Evolutionary conservation across 176 grass and related monocot genomes (phyloP).

Genomic region (Melocanna baccifera): DNA sequence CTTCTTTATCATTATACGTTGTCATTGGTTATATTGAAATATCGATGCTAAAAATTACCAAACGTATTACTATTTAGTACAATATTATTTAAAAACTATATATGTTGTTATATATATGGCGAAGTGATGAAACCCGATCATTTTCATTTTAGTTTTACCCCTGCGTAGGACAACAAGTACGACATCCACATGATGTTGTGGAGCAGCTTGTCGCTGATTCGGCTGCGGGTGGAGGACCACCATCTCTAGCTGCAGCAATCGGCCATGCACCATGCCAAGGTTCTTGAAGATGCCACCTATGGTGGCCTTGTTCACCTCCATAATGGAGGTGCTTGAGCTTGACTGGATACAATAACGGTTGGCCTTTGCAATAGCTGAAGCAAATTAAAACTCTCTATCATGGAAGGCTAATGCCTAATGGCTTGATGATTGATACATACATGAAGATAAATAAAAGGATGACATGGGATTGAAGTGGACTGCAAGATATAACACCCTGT

Average conservation of each 20-base stretch:
- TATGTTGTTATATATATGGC: no score
- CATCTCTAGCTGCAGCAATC: conserved; percentile 43
- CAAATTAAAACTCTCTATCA: background rate
- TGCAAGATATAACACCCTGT: no score
- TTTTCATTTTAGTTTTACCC: no score
- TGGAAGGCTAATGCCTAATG: background rate
- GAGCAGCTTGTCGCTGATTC: conserved; percentile 49
- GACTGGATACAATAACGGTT: background rate
- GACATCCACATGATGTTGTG: conserved; percentile 51
- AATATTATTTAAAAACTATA: no score
- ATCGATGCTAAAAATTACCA: no score
- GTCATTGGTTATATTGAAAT: no score
- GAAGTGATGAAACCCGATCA: no score
- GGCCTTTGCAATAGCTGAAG: background rate
- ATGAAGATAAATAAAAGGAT: background rate
- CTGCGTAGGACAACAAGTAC: conserved; percentile 54
- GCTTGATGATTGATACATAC: background rate
- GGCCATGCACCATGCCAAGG: conserved; percentile 19
- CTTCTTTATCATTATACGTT: no score
- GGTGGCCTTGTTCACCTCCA: background rate
- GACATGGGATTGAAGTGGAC: background rate
- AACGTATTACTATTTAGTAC: no score
- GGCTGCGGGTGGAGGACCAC: conserved; percentile 34
- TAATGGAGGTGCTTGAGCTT: background rate
- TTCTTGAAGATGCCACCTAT: conserved; percentile 31